A percentile compares a stretch with the other conserved stretches of the same genome.
Conservation (phyloP, 306 rosid genomes). For the Senna tora region DNA sequence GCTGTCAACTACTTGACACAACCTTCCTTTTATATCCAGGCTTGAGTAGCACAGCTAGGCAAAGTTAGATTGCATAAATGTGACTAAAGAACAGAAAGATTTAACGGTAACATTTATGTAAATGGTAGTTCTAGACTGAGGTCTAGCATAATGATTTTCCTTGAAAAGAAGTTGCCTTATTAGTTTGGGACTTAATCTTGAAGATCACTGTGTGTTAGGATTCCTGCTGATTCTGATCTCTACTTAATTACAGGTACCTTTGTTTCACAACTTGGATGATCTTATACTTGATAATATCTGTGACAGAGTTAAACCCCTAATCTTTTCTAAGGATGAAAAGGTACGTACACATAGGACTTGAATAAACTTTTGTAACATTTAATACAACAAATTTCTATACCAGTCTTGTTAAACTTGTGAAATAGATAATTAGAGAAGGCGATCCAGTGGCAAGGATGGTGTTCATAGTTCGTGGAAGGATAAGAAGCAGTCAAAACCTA, state of each 20-base stretch:
- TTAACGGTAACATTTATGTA: too few species aligned
- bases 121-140: too few species aligned
- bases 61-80: background rate
- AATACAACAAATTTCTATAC: background rate
- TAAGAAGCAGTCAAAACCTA: conserved; percentile 71
- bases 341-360: conserved; percentile 53
- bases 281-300: conserved; percentile 98
- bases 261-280: conserved; percentile 87
- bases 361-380: conserved; percentile 6
- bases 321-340: conserved; percentile 92
- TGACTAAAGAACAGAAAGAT: too few species aligned
- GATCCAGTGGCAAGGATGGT: conserved; percentile 91
- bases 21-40: too few species aligned
- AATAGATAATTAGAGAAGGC: conserved; percentile 92
- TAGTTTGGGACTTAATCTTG: too few species aligned
- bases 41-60: too few species aligned
- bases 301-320: conserved; percentile 80
- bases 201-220: background rate
- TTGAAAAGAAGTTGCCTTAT: too few species aligned
- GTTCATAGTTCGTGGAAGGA: conserved; percentile 80
- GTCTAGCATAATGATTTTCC: too few species aligned
- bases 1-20: too few species aligned
- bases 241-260: conserved; percentile 73
- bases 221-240: background rate
- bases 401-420: background rate